Evolutionary conservation across 345 rosid genomes (phyloP).

Genomic region (Ceriops decandra): DNA sequence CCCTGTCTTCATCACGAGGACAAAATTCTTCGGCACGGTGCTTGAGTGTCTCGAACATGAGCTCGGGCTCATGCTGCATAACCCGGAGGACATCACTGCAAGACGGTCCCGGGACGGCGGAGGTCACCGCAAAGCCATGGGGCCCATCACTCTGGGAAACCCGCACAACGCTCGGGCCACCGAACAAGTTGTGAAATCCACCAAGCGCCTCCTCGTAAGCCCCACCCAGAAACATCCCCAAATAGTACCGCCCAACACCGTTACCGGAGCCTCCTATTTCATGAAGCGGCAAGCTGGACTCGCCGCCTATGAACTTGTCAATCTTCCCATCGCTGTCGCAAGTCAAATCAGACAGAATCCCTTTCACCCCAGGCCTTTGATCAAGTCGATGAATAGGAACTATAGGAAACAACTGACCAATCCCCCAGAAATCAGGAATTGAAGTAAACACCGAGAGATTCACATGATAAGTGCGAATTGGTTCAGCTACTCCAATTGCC

Average conservation of each 20-base stretch:
- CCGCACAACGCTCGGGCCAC: constrained; percentile 86
- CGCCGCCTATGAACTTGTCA: constrained; percentile 83
- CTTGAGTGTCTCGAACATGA: constrained; percentile 90
- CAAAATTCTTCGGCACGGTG: constrained; percentile 69
- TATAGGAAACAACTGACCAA: constrained; percentile 84
- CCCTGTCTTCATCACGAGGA: constrained; percentile 26
- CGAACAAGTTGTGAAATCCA: constrained; percentile 90
- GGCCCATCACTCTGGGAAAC: constrained; percentile 94
- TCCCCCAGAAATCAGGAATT: constrained; percentile 96
- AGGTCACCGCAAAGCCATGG: constrained; percentile 79
- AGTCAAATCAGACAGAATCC: constrained; percentile 78
- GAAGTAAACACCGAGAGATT: constrained; percentile 91
- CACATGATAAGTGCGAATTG: constrained; percentile 63
- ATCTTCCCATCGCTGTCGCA: constrained; percentile 96
- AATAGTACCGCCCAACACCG: constrained; percentile 45
- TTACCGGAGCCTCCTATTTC: constrained; percentile 44
- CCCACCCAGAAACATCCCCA: constrained; percentile 99
- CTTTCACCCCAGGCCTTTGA: constrained; percentile 64
- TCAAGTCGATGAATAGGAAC: constrained; percentile 83
- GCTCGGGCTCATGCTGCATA: constrained; percentile 96
- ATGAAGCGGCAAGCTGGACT: constrained; percentile 84
- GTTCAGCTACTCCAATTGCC: constrained; percentile 49
- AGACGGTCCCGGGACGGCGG: constrained; percentile 80
- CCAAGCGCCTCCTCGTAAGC: constrained; percentile 99
- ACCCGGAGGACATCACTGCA: constrained; percentile 85